Conservation (phyloP, 441 rosid species). For the Flueggea neowawraea region DNA sequence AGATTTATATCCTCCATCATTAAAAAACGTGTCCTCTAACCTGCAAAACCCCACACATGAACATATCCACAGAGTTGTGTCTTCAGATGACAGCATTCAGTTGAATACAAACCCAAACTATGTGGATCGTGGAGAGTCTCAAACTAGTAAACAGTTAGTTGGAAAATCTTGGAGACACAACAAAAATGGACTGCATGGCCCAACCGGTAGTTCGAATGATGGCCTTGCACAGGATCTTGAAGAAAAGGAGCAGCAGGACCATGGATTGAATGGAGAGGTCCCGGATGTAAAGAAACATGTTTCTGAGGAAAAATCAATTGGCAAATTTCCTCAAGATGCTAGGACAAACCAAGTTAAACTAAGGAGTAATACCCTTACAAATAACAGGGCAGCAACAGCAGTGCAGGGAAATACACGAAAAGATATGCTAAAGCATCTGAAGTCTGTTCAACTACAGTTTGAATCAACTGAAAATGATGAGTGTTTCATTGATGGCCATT, state of each 20-base stretch:
- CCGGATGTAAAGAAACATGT: slow-evolving; percentile 26
- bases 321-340: slow-evolving; percentile 36
- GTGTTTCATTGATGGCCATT: slow-evolving; percentile 18
- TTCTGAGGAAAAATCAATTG: slow-evolving; percentile 29
- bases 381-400: slow-evolving; percentile 38
- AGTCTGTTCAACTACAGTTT: slow-evolving; percentile 59
- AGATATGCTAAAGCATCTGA: slow-evolving; percentile 53
- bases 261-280: slow-evolving; percentile 25
- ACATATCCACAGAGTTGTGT: slow-evolving; percentile 12
- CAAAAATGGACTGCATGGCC: slow-evolving; percentile 14
- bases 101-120: slow-evolving; percentile 16
- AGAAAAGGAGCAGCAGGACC: slow-evolving; percentile 25
- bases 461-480: slow-evolving; percentile 32
- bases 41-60: slow-evolving; percentile 13
- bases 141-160: slow-evolving; percentile 12
- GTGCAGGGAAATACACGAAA: slow-evolving; percentile 35
- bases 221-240: slow-evolving; percentile 17
- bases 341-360: slow-evolving; percentile 36
- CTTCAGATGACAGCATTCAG: slow-evolving; percentile 12
- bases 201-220: slow-evolving; percentile 15
- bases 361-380: slow-evolving; percentile 53
- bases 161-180: slow-evolving; percentile 21
- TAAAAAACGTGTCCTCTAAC: slow-evolving; percentile 16
- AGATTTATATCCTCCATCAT: slow-evolving; percentile 15
- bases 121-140: slow-evolving; percentile 15